Evolutionary conservation across 1,139 yeast genomes (phyloP).

Genomic region (Suhomyces terraborum): DNA sequence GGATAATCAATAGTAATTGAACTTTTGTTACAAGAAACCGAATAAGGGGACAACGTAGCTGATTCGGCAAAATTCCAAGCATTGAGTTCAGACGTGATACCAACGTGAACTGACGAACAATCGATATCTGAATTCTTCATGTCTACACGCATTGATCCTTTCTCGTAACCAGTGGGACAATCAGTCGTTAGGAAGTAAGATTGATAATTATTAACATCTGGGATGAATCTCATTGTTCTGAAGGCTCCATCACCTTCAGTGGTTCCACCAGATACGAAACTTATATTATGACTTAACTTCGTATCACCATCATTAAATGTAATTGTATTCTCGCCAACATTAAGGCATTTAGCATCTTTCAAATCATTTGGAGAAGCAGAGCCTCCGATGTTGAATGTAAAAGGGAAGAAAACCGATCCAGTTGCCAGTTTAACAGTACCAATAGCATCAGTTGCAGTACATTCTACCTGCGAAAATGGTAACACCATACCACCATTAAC

Average conservation of each 20-base stretch:
- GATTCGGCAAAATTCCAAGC: slow-evolving; percentile 26
- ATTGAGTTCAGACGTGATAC: slow-evolving; percentile 26
- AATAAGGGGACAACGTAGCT: slow-evolving; percentile 2
- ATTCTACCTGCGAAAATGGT: slow-evolving; percentile 26
- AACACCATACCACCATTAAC: slow-evolving; percentile 27
- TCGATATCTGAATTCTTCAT: slow-evolving; percentile 20
- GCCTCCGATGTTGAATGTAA: slow-evolving; percentile 32
- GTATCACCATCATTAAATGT: slow-evolving; percentile 32
- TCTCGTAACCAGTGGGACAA: slow-evolving; percentile 28
- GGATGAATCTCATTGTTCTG: slow-evolving; percentile 13
- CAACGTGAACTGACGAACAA: slow-evolving; percentile 25
- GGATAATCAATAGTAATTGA: slow-evolving; percentile 19
- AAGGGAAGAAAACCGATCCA: slow-evolving; percentile 31
- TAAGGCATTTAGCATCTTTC: slow-evolving; percentile 23
- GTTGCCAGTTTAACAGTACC: slow-evolving; percentile 16
- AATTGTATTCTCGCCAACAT: slow-evolving; percentile 29
- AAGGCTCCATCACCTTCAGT: not conserved
- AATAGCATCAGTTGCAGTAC: slow-evolving; percentile 25
- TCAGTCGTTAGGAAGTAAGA: slow-evolving; percentile 22
- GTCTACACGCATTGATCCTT: slow-evolving; percentile 28
- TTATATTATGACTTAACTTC: slow-evolving; percentile 20
- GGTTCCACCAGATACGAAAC: slow-evolving; percentile 18
- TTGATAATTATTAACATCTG: slow-evolving; percentile 19
- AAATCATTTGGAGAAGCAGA: slow-evolving; percentile 24
- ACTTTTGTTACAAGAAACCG: slow-evolving; percentile 21